Evolutionary conservation across 306 rosid genomes (phyloP), one percentile per base, ranked within the genome.

Genomic region (Lathyrus sativus): DNA sequence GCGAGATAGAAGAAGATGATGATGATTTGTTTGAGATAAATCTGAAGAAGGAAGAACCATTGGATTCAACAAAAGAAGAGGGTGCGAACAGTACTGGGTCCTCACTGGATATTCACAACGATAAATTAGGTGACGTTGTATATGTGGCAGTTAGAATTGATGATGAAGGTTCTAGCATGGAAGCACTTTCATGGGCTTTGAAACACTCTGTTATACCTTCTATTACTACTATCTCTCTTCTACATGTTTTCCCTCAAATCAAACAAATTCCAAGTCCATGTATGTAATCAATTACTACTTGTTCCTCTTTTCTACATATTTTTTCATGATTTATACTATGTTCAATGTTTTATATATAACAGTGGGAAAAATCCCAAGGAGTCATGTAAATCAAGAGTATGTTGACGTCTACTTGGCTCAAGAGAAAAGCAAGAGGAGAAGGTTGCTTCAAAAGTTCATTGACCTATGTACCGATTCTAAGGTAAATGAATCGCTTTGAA

Each of bases 201-300:
- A 76, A 80, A 12, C 73, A 86, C 29, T 69, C 74, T n/a, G 82
- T 78, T 3, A 74, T 68, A 3, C 70, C 90, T 9, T 62, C 85
- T 6, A 53, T 79, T 11, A 53, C 80, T 35, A 57, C 62, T 8
- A 62, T 91, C 3, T 72, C 59, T 66, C 90, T 91, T 24, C 2
- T 91, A 45, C 97, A 88, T 48, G 81, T 91, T 78, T 91, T 73
- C 76, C 95, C 95, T 5, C 82, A 69, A 80, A 45, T 67, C 67
- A 84, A 71, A 24, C 57, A 31, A 66, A 79, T 91, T 15, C 97
- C 91, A 9, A 88, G 76, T 70, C 97, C 97, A 69, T 60, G 95
- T 91, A 83, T 74, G 87, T 66, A 7, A 35, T 35, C 39, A 7
- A 35, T 35, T 35, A 35, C 39, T 35, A 35, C 39, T 35, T 6